Conservation (phyloP, 1,284 basidiomycete species). For the Cryptococcus sp. region DNA sequence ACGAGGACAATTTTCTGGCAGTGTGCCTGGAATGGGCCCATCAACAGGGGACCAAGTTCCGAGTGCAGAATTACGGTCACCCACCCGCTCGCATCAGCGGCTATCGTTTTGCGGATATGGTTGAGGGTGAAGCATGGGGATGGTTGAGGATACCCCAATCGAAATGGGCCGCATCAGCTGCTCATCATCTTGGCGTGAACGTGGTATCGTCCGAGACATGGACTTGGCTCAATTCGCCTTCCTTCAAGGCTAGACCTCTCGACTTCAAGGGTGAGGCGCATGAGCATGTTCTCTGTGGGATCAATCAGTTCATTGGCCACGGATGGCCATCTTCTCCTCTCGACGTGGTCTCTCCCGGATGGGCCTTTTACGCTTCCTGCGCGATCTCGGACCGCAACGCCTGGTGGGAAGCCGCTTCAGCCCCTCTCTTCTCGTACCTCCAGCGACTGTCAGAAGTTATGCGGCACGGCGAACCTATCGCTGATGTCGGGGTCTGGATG, state of each 20-base stretch:
- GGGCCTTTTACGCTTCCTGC: slow-evolving; percentile 9
- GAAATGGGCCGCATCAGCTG: slow-evolving; percentile 6
- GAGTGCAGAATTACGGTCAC: slow-evolving; percentile 7
- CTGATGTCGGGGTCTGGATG: slow-evolving; percentile 6
- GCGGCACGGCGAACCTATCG: slow-evolving; percentile 5
- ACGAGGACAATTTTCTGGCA: slow-evolving; percentile 7
- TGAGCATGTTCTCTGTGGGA: slow-evolving; percentile 9
- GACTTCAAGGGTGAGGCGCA: slow-evolving; percentile 11
- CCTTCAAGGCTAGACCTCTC: slow-evolving; percentile 8
- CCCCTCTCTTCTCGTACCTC: slow-evolving; percentile 5
- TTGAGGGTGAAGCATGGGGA: slow-evolving; percentile 6
- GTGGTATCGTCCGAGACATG: slow-evolving; percentile 10
- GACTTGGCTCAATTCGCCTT: slow-evolving; percentile 8
- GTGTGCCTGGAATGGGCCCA: slow-evolving; percentile 5
- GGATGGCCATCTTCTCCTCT: slow-evolving; percentile 7
- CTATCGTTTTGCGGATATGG: slow-evolving; percentile 5
- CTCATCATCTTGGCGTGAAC: slow-evolving; percentile 6
- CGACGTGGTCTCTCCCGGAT: slow-evolving; percentile 3
- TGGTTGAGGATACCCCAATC: slow-evolving; percentile 4
- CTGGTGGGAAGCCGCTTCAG: slow-evolving; percentile 8
- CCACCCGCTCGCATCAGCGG: slow-evolving; percentile 6
- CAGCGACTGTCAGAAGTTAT: slow-evolving; percentile 9
- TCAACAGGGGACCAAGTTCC: slow-evolving; percentile 4
- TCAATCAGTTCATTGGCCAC: slow-evolving; percentile 10
- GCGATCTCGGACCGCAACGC: slow-evolving; percentile 6